Evolutionary conservation across 1,284 basidiomycete genomes (phyloP).

Genomic region (Microbotryomycetes sp.): DNA sequence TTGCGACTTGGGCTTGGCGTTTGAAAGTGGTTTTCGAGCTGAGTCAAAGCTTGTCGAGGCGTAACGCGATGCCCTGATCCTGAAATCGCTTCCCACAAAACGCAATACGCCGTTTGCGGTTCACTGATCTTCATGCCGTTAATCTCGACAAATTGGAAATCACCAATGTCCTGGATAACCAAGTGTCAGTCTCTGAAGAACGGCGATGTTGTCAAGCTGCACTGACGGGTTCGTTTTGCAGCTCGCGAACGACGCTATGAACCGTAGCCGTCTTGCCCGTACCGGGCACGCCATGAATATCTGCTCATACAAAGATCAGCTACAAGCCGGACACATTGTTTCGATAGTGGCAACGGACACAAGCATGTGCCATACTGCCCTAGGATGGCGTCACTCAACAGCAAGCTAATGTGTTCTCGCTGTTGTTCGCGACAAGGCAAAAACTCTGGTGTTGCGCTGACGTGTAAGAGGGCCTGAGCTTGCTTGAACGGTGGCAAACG

Average conservation of each 20-base stretch:
- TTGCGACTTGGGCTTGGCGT: constrained; percentile 34
- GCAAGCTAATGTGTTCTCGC: constrained; percentile 66
- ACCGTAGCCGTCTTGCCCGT: constrained; percentile 99
- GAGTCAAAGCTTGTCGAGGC: constrained; percentile 30
- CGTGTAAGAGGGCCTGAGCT: constrained; percentile 60
- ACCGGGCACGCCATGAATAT: constrained; percentile 94
- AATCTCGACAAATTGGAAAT: constrained; percentile 96
- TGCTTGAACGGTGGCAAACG: constrained; percentile 28
- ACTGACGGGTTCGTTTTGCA: constrained; percentile 67
- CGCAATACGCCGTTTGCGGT: constrained; percentile 74
- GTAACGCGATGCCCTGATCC: constrained; percentile 2
- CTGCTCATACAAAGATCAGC: constrained; percentile 43
- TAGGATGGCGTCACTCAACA: constrained; percentile 78
- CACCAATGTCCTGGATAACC: constrained; percentile 64
- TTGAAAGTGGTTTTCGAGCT: constrained; percentile 35
- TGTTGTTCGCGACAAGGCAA: constrained; percentile 87
- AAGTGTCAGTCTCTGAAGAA: not conserved
- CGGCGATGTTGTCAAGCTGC: not conserved
- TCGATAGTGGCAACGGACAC: constrained; percentile 55
- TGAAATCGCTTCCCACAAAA: constrained; percentile 70
- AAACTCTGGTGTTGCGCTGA: constrained; percentile 82
- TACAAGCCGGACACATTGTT: not conserved
- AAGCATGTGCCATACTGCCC: constrained; percentile 91
- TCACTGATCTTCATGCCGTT: constrained; percentile 91
- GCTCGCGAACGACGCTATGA: constrained; percentile 77